A percentile compares a stretch with the other conserved stretches of the same genome.
Evolutionary conservation across 2,329 filamentous ascomycete genomes (phyloP).

Genomic region (Phaeosphaeriaceae sp.): DNA sequence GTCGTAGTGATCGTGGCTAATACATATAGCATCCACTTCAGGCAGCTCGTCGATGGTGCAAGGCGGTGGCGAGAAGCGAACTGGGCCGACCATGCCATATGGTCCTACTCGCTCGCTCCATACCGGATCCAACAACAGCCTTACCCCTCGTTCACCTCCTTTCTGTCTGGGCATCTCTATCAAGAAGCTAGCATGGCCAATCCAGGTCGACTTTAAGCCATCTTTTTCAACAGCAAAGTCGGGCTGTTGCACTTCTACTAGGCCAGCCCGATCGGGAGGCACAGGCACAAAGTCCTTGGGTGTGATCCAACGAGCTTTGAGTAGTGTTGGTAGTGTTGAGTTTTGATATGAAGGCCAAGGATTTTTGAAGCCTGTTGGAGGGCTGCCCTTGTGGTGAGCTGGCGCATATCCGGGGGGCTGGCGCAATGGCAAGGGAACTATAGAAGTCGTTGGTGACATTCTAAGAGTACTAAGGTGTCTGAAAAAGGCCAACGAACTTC

Average conservation of each 20-base stretch:
- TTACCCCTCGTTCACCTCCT: slow-evolving; percentile 47
- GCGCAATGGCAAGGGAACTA: slow-evolving; percentile 22
- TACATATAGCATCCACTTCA: slow-evolving; percentile 58
- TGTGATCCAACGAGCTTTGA: slow-evolving; percentile 48
- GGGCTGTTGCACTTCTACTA: slow-evolving; percentile 52
- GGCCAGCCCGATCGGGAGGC: slow-evolving; percentile 47
- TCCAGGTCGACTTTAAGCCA: slow-evolving; percentile 57
- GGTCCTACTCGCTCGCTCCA: slow-evolving; percentile 59
- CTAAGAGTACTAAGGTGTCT: slow-evolving; percentile 7
- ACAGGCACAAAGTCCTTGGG: slow-evolving; percentile 56
- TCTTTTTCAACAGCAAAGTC: slow-evolving; percentile 45
- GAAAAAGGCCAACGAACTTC: slow-evolving; percentile 13
- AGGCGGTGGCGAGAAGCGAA: slow-evolving; percentile 59
- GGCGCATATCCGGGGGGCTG: slow-evolving; percentile 31
- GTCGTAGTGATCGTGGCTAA: slow-evolving; percentile 65
- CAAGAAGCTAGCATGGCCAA: slow-evolving; percentile 59
- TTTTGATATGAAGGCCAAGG: slow-evolving; percentile 56
- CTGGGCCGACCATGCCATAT: slow-evolving; percentile 55
- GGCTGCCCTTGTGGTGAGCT: slow-evolving; percentile 52
- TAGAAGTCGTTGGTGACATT: slow-evolving; percentile 20
- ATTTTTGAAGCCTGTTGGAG: slow-evolving; percentile 56
- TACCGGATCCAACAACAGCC: slow-evolving; percentile 61
- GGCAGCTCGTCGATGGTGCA: slow-evolving; percentile 59
- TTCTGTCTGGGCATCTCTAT: slow-evolving; percentile 49
- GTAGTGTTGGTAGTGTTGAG: slow-evolving; percentile 26